phyloP scores from a whole-genome alignment of 176 grass and related monocot genomes.

The Carex myosuroides region DNA sequence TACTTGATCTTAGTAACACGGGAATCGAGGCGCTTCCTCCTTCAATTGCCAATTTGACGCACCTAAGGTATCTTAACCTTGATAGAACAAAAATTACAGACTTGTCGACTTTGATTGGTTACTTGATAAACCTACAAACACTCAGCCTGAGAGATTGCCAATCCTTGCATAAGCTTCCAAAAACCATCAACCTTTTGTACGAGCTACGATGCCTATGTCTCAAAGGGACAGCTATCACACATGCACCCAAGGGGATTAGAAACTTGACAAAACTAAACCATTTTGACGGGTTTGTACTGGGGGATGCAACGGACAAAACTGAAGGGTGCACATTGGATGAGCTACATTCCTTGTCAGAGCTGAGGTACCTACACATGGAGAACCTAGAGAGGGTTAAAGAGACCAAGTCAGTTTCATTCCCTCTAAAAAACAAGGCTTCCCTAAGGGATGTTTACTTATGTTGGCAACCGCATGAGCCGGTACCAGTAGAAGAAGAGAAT shows the following conservation, averaged over 20 bases:
- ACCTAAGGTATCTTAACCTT: constrained; percentile 78
- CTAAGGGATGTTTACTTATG: constrained; percentile 54
- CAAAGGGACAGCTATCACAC: constrained; percentile 41
- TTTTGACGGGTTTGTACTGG: constrained; percentile 56
- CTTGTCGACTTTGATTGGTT: constrained; percentile 59
- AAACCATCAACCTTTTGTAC: constrained; percentile 44
- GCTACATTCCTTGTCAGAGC: constrained; percentile 44
- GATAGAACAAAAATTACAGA: constrained; percentile 50
- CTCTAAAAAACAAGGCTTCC: constrained; percentile 52
- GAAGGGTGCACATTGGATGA: constrained; percentile 63
- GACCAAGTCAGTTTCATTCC: constrained; percentile 33
- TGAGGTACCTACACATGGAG: constrained; percentile 52
- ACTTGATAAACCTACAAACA: constrained; percentile 64
- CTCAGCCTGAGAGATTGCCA: constrained; percentile 52
- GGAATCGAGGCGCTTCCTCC: constrained; percentile 44
- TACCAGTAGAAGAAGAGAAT: constrained; percentile 18
- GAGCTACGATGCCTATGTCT: constrained; percentile 58
- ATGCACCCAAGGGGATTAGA: constrained; percentile 57
- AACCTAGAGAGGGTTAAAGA: constrained; percentile 50
- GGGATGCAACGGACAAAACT: constrained; percentile 26
- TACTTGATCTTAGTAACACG: constrained; percentile 51
- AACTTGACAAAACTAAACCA: constrained; percentile 56
- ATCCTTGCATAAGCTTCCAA: constrained; percentile 52
- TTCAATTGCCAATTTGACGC: constrained; percentile 50
- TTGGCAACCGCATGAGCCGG: constrained; percentile 23